These are phyloP conservation scores for Boletus coccyginus DNA, from an alignment of 768 basidiomycete species.

Conservation along the genomic window DNA sequence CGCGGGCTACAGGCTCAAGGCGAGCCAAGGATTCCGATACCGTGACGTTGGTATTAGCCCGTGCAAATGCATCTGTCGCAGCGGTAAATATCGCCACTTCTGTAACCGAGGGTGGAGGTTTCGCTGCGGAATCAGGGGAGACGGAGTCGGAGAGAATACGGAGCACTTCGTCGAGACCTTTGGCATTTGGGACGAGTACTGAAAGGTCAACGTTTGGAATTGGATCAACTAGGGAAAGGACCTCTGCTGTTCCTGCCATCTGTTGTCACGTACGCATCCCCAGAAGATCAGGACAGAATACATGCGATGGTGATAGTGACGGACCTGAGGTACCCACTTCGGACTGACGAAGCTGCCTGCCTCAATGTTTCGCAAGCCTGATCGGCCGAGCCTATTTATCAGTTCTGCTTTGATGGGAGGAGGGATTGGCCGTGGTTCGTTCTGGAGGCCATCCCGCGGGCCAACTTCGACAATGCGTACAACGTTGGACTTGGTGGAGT, in stretches of 20 bases:
- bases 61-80: conserved; percentile 82
- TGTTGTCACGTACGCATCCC: conserved; percentile 27
- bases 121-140: conserved; percentile 27
- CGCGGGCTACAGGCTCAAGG: conserved; percentile 57
- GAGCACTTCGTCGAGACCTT: conserved; percentile 69
- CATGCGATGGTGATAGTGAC: conserved; percentile 4
- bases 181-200: conserved; percentile 79
- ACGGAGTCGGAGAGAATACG: conserved; percentile 42
- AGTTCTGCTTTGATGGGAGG: conserved; percentile 76
- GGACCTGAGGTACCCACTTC: conserved; percentile 88
- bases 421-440: conserved; percentile 73
- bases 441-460: conserved; percentile 89
- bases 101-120: conserved; percentile 54
- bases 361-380: conserved; percentile 73
- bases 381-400: conserved; percentile 65
- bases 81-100: conserved; percentile 91
- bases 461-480: conserved; percentile 81
- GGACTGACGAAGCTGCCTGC: conserved; percentile 90
- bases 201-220: conserved; percentile 62
- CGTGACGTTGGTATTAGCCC: conserved; percentile 80
- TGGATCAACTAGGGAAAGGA: conserved; percentile 57
- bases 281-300: not conserved
- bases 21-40: conserved; percentile 66
- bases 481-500: conserved; percentile 18
- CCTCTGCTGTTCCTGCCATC: conserved; percentile 87